Conservation (phyloP, 2,329 filamentous ascomycete genomes). For the Pseudopithomyces maydicus region DNA sequence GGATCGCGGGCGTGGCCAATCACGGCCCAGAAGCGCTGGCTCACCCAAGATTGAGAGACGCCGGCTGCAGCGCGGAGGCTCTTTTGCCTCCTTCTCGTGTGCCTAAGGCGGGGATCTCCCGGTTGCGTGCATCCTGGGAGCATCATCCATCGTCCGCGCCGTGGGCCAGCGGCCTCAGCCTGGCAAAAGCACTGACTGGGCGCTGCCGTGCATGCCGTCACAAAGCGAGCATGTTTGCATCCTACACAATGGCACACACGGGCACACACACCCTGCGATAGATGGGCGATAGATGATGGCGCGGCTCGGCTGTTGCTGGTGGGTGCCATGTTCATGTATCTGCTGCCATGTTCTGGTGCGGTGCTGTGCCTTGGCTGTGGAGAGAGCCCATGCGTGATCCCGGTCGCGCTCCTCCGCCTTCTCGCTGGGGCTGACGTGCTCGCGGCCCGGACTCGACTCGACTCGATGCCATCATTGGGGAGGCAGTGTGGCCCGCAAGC, state of each 20-base stretch:
- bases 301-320: not conserved
- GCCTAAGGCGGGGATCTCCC: slow-evolving; percentile 35
- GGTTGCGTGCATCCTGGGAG: slow-evolving; percentile 29
- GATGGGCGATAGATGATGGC: too few species aligned
- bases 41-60: not conserved
- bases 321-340: not conserved
- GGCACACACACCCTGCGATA: too few species aligned
- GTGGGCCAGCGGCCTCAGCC: slow-evolving; percentile 13
- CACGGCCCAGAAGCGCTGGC: not conserved
- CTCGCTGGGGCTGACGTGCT: slow-evolving; percentile 35
- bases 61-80: slow-evolving; percentile 9
- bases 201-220: slow-evolving; percentile 17
- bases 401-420: slow-evolving; percentile 28
- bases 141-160: slow-evolving; percentile 20
- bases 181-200: slow-evolving; percentile 20
- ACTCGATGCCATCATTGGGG: slow-evolving; percentile 16
- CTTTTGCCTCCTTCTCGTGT: slow-evolving; percentile 15
- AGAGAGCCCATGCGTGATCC: slow-evolving; percentile 16
- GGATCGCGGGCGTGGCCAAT: slow-evolving; percentile 11
- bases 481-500: not conserved
- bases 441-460: slow-evolving; percentile 32
- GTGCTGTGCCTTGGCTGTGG: too few species aligned
- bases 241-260: too few species aligned
- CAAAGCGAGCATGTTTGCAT: slow-evolving; percentile 1
- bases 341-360: not conserved